Evolutionary conservation across 1,284 basidiomycete species (phyloP), one percentile per base, ranked within the genome.

Genomic region (Boletellus deceptivus): DNA sequence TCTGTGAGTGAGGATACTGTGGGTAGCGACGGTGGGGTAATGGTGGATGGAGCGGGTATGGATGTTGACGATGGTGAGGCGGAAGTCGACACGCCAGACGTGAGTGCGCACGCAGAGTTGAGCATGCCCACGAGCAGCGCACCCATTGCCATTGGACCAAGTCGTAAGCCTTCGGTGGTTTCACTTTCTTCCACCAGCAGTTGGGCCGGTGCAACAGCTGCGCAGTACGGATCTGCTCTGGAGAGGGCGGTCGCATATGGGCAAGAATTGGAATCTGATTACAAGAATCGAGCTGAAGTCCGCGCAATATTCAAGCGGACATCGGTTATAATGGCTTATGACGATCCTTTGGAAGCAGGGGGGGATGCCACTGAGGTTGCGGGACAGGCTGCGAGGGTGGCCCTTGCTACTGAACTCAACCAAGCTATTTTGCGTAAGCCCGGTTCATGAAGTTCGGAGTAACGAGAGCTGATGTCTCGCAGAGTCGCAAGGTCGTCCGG

Each of bases 401-500:
- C 72, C 22, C 74, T 93, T 43, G 89, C 89, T 20, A 83, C 81
- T 50, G 88, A 91, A 69, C 70, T 92, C 37, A 93, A 93, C 57
- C 77, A 83, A 65, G 88, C 84, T 20, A 91, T 93, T 52, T 71
- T 93, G 47, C 86, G 89, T 91, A 59, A 54, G 87, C 71, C 41
- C 43, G 48, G 42, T 50, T 47, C 27, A 39, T 48, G 14, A 11
- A 17, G 34, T 53, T 37, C 43, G 38, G 3, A 37, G 5, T 4
- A 37, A 48, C 3, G 45, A 45, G 36, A 51, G 25, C 49, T 62
- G 16, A 54, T n/a, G 31, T 42, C 25, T 44, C 49, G 25, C 57
- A 92, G 89, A 82, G 68, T 91, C 89, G 0, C 86, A 89, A 72
- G 86, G 86, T 14, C 78, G 79, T 22, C 88, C 88, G 3, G 73